phyloP scores from a whole-genome alignment of 495 filamentous ascomycete genomes.

The Annulohypoxylon maeteangense region DNA sequence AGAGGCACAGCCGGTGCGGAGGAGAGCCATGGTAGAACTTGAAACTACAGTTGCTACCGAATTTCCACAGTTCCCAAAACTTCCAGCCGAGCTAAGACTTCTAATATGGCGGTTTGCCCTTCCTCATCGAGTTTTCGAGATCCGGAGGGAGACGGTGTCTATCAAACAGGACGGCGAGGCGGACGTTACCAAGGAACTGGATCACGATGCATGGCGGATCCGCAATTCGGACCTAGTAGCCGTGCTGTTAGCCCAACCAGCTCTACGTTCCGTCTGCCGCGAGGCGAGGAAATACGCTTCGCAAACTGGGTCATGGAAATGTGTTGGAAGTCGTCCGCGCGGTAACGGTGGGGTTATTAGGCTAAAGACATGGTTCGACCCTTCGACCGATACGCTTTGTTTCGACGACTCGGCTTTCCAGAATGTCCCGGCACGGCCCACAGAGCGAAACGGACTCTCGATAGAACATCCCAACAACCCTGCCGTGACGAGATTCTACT shows the following conservation, averaged over 20 bases:
- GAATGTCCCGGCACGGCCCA: background rate
- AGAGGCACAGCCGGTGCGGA: background rate
- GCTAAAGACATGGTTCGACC: conserved; percentile 36
- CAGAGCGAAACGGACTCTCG: conserved; percentile 27
- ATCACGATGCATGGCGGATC: conserved; percentile 33
- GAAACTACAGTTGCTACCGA: conserved; percentile 20
- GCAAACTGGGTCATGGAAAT: conserved; percentile 33
- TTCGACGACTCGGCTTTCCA: conserved; percentile 37
- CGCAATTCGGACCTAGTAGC: conserved; percentile 33
- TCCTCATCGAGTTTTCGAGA: conserved; percentile 38
- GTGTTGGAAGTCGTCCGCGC: conserved; percentile 34
- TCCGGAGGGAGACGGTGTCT: conserved; percentile 32
- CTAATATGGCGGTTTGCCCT: conserved; percentile 36
- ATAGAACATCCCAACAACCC: conserved; percentile 26
- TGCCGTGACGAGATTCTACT: conserved; percentile 34
- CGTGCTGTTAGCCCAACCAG: conserved; percentile 32
- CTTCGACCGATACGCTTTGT: conserved; percentile 36
- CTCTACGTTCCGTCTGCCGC: conserved; percentile 30
- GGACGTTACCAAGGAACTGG: conserved; percentile 21
- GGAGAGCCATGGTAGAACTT: conserved; percentile 28
- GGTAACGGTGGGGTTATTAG: conserved; percentile 15
- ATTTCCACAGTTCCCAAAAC: conserved; percentile 31
- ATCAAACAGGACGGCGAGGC: conserved; percentile 26
- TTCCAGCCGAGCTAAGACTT: conserved; percentile 34
- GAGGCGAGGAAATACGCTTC: conserved; percentile 29